Evolutionary conservation across 2,329 filamentous ascomycete genomes (phyloP), one percentile per base, ranked within the genome.

Genomic region (Botrytis paeoniae): DNA sequence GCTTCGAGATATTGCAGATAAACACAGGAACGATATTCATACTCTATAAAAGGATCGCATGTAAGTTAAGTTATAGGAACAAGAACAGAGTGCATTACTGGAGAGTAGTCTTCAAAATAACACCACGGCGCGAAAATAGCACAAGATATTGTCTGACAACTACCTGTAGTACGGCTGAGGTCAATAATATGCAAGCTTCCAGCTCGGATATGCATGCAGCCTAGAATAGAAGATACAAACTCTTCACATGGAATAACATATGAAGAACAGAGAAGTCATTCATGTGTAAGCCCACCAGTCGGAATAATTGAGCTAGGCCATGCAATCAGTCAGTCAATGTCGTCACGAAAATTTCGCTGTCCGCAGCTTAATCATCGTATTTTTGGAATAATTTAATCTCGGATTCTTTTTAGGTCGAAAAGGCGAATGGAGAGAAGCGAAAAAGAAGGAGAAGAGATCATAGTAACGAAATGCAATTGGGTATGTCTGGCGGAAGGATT

Each of bases 161-260:
- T 54, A 20, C 32, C n/a, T 22, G 48, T 69, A 59, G n/a, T 20
- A 57, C 37, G 12, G 20, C 35, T 32, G 45, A 69, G 35, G 65
- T n/a, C 37, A 69, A 69, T 69, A 57, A 32, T 69, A 69, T 69
- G 65, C 65, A 69, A 32, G 65, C 16, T 57, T 69, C 65, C 65
- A 57, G 51, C 65, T 69, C 65, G 48, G 65, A 57, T 69, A 69
- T 57, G 65, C 65, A 69, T 57, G 32, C 22, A 69, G 35, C 65
- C 65, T 69, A 29, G 65, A 22, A 41, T 69, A 41, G 16, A 57
- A 57, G 12, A n/a, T 43, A 41, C 7, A 10, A 16, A 41, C 4
- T 41, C 18, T 57, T 41, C 48, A 32, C 48, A 41, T 68, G 18
- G 25, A 69, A 57, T 41, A 32, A 32, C 9, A 25, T 14, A 39